Evolutionary conservation across 345 rosid genomes (phyloP).

Genomic region (Sapria himalayana): DNA sequence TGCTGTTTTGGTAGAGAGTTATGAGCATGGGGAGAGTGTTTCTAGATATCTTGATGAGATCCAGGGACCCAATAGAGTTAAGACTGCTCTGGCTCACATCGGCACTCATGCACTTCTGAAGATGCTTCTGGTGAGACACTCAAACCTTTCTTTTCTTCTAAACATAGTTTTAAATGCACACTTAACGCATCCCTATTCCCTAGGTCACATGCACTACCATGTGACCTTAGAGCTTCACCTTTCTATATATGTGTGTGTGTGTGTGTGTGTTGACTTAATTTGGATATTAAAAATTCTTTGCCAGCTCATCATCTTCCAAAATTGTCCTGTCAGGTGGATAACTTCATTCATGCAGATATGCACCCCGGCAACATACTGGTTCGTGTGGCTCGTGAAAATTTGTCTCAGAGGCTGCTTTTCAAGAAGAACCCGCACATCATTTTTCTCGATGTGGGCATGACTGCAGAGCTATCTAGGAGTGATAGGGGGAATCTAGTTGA

Average conservation of each 20-base stretch:
- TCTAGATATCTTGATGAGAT: slow-evolving; percentile 64
- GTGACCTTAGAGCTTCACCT: no score
- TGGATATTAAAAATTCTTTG: no score
- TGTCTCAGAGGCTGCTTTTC: slow-evolving; percentile 43
- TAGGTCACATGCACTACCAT: no score
- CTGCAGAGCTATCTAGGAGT: slow-evolving; percentile 77
- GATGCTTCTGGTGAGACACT: slow-evolving; percentile 69
- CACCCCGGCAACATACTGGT: slow-evolving; percentile 98
- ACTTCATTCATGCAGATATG: slow-evolving; percentile 98
- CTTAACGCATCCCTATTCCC: no score
- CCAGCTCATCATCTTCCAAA: background rate
- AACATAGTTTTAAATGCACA: no score
- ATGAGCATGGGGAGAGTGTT: slow-evolving; percentile 88
- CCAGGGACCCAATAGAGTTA: slow-evolving; percentile 41
- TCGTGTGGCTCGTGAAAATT: slow-evolving; percentile 32
- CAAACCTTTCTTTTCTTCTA: no score
- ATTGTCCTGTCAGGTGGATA: slow-evolving; percentile 58
- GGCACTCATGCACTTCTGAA: slow-evolving; percentile 94
- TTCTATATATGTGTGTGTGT: no score
- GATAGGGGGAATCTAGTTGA: slow-evolving; percentile 66
- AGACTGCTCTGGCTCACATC: slow-evolving; percentile 73
- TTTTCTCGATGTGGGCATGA: slow-evolving; percentile 98
- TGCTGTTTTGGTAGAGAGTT: slow-evolving; percentile 83
- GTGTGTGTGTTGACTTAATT: no score
- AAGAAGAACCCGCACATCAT: slow-evolving; percentile 80